phyloP scores from a whole-genome alignment of 192 early-diverging fungal genomes.

The Coemansia sp. region DNA sequence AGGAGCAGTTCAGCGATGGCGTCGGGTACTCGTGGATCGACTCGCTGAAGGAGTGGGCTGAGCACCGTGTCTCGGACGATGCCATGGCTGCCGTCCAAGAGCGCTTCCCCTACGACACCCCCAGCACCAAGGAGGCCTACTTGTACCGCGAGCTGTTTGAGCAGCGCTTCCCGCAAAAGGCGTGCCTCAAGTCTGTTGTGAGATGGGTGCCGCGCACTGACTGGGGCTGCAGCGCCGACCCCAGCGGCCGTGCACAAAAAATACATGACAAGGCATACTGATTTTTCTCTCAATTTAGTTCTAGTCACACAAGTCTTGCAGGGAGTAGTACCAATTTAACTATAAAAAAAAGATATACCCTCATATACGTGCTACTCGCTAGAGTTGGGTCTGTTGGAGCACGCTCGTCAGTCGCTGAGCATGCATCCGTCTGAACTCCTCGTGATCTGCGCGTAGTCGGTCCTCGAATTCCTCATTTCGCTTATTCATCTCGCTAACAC shows the following conservation, averaged over 20 bases:
- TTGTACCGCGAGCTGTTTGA: conserved; percentile 96
- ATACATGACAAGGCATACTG: conserved; percentile 67
- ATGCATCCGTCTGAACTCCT: conserved; percentile 30
- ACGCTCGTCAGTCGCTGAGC: conserved; percentile 24
- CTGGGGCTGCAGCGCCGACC: conserved; percentile 99
- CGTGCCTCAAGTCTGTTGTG: conserved; percentile 88
- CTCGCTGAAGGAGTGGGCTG: conserved; percentile 79
- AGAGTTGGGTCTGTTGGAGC: conserved; percentile 6
- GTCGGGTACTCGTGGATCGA: conserved; percentile 99
- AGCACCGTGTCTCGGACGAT: conserved; percentile 74
- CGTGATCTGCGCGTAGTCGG: conserved; percentile 18
- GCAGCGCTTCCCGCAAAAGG: conserved; percentile 88
- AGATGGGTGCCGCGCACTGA: conserved; percentile 96
- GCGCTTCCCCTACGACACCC: conserved; percentile 87
- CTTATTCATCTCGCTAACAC: conserved; percentile 6
- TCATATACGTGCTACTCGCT: background rate
- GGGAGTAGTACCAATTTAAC: background rate
- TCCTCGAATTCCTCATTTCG: conserved; percentile 21
- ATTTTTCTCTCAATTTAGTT: background rate
- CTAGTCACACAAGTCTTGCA: too few relatives aligned
- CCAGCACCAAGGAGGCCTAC: conserved; percentile 96
- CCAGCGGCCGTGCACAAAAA: conserved; percentile 96
- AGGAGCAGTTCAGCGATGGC: conserved; percentile 97
- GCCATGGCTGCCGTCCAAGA: conserved; percentile 67
- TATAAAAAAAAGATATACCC: background rate